phyloP scores from a whole-genome alignment of 2,329 filamentous ascomycete species.

The Penicillium sp. region DNA sequence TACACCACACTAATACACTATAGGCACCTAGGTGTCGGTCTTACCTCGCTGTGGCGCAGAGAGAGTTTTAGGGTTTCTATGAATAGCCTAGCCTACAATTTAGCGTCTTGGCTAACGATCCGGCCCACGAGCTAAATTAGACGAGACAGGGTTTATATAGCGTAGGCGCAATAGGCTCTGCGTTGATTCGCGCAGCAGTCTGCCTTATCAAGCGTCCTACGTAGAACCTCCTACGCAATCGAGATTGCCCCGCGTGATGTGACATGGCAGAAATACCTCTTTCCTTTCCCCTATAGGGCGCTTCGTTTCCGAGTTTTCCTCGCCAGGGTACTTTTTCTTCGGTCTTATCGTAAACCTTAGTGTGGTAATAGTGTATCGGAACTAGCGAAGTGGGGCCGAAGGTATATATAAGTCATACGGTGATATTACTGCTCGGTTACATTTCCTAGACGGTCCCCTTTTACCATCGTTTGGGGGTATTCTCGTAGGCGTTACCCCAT shows the following conservation, averaged over 20 bases:
- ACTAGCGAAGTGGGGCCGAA: neutral
- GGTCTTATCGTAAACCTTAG: neutral
- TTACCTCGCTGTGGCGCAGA: neutral
- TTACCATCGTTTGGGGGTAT: neutral
- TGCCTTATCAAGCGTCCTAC: neutral
- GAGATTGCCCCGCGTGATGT: neutral
- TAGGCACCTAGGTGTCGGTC: neutral
- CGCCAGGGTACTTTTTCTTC: neutral
- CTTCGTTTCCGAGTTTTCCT: neutral
- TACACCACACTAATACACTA: neutral
- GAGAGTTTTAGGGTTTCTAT: neutral
- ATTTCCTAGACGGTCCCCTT: neutral
- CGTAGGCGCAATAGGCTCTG: neutral
- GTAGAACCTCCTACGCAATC: neutral
- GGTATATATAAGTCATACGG: neutral
- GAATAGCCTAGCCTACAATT: neutral
- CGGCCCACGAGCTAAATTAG: neutral
- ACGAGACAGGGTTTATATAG: neutral
- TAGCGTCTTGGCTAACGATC: neutral
- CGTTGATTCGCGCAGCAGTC: neutral
- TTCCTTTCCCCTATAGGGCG: neutral
- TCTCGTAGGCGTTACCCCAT: neutral
- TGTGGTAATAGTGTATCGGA: neutral
- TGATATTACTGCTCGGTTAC: neutral
- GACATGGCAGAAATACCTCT: neutral